Evolutionary conservation across 768 basidiomycete genomes (phyloP), one percentile per base, ranked within the genome.

Genomic region (Leccinum boreale): DNA sequence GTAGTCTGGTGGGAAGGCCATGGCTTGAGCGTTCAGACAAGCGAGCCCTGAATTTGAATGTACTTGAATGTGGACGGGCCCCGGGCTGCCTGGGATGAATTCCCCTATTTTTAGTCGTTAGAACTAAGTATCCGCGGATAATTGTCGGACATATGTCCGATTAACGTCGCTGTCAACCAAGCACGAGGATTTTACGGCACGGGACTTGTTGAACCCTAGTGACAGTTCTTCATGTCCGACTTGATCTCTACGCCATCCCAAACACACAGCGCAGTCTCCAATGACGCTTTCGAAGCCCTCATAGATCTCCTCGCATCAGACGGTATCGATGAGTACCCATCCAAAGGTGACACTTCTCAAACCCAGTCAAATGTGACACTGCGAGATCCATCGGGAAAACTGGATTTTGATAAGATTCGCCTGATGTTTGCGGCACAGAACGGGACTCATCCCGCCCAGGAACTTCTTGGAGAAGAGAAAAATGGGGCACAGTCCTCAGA

Each of bases 381-480:
- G 50, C 58, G 72, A 53, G 72, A 71, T 44, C 15, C 58, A 3
- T 67, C 70, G 1, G 70, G 72, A 26, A 73, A 59, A 63, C 61
- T 72, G 12, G 72, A 73, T 24, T 73, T 62, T 57, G 64, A 66
- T 35, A 71, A 70, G 60, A 68, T 71, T 52, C 72, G 70, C 10
- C 44, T 29, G 5, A 67, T 73, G 66, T 73, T 68, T 31, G 46
- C 61, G 23, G 49, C 49, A 0, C 67, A 71, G 26, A 58, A 63
- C 42, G 44, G 49, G 19, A 31, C 31, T n/a, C 26, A 14, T 23
- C 45, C 45, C 7, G 14, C n/a, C 10, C 26, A 17, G 5, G 52
- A 44, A 8, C 39, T 10, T 29, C 8, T 47, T 14, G 12, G 6
- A 5, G 42, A 56, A n/a, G 55, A 49, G 29, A 55, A 48, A 8